Conservation (phyloP, 306 rosid genomes). For the Trichosanthes cucumerina region DNA sequence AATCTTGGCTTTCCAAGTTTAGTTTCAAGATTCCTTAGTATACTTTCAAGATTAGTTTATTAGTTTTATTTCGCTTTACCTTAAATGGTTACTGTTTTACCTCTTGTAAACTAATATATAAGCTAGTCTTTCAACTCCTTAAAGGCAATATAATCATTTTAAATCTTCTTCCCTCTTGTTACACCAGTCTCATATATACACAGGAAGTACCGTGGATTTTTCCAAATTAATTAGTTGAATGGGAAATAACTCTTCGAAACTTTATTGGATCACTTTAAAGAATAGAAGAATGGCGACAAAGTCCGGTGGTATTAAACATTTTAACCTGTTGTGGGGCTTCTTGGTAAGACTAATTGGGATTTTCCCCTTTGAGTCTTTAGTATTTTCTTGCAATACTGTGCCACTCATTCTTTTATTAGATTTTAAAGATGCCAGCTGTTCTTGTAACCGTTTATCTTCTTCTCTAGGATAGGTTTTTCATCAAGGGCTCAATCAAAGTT, state of each 20-base stretch:
- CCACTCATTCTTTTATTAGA: background rate
- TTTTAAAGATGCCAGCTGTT: background rate
- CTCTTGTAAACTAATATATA: no score
- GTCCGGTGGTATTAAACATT: background rate
- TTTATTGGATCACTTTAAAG: background rate
- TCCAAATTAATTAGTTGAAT: background rate
- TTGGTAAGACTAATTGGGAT: background rate
- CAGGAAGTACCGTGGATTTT: background rate
- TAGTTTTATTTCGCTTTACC: no score
- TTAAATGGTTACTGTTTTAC: no score
- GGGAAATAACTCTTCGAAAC: background rate
- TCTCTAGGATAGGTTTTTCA: conserved; percentile 5
- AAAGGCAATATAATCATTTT: no score
- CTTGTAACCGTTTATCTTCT: background rate
- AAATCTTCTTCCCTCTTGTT: no score
- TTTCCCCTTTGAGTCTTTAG: background rate
- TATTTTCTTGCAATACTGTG: background rate
- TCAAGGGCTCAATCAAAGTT: conserved; percentile 6
- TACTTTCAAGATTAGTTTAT: no score
- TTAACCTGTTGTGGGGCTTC: background rate
- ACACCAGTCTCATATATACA: background rate
- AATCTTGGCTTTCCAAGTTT: no score
- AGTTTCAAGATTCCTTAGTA: no score
- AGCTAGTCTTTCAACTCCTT: no score
- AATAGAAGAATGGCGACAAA: background rate